These are phyloP conservation scores for Thelephora ganbajun DNA, from an alignment of 768 basidiomycete genomes.

Conservation along the genomic window DNA sequence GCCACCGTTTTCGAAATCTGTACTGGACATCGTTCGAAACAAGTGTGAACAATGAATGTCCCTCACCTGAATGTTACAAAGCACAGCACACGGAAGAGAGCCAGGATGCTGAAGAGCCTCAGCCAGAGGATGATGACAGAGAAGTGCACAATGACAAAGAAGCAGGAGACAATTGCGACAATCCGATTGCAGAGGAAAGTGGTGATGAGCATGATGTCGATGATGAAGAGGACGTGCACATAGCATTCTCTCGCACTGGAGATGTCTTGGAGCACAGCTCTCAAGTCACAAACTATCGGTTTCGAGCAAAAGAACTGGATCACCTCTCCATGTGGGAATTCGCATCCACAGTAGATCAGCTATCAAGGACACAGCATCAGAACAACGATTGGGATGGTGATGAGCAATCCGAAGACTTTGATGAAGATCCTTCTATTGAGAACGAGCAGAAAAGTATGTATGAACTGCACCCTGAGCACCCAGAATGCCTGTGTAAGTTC, in stretches of 20 bases:
- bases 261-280: too few relatives aligned
- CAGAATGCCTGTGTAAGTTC: conserved; percentile 10
- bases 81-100: not conserved
- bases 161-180: not conserved
- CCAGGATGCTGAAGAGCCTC: not conserved
- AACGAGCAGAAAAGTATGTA: not conserved
- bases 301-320: too few relatives aligned
- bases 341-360: too few relatives aligned
- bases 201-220: not conserved
- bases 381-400: not conserved
- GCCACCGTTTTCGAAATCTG: conserved; percentile 19
- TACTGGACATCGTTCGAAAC: conserved; percentile 23
- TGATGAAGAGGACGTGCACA: not conserved
- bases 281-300: too few relatives aligned
- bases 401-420: not conserved
- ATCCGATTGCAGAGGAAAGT: not conserved
- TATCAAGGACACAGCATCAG: not conserved
- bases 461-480: conserved; percentile 9
- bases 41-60: conserved; percentile 11
- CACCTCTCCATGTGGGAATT: too few relatives aligned
- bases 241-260: too few relatives aligned
- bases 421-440: not conserved
- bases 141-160: not conserved
- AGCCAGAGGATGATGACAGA: not conserved
- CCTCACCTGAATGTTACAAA: conserved; percentile 15